These are phyloP conservation scores for Knoxia roxburghii DNA, from an alignment of 257 asterid species.

Conservation along the genomic window DNA sequence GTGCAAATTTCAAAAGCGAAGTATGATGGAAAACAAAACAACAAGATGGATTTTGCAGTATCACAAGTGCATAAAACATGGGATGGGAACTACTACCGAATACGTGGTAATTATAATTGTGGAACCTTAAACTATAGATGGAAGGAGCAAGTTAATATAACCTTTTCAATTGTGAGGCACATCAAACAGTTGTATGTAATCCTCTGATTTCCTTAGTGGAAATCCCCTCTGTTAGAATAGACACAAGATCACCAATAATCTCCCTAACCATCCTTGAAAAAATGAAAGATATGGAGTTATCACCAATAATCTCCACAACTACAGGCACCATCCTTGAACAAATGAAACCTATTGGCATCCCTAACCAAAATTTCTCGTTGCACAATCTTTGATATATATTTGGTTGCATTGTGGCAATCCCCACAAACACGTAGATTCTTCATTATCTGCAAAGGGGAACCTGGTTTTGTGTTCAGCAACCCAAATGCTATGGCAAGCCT, in stretches of 20 bases:
- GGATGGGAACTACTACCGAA: neutral
- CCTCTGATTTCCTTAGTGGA: neutral
- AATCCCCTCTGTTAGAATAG: neutral
- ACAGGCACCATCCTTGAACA: slow-evolving; percentile 54
- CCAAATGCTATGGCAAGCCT: slow-evolving; percentile 63
- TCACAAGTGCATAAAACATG: too few species aligned
- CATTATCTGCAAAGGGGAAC: slow-evolving; percentile 49
- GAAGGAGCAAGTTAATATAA: neutral
- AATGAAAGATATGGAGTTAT: slow-evolving; percentile 7
- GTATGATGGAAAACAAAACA: neutral
- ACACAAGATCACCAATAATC: too few species aligned
- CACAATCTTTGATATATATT: slow-evolving; percentile 48
- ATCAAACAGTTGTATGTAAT: neutral
- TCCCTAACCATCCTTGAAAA: too few species aligned
- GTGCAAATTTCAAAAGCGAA: neutral
- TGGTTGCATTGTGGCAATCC: slow-evolving; percentile 60
- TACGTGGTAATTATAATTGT: neutral
- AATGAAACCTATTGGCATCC: slow-evolving; percentile 56
- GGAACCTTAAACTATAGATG: neutral
- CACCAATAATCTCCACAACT: slow-evolving; percentile 62
- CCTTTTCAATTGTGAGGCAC: neutral
- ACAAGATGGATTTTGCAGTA: neutral
- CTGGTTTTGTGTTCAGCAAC: slow-evolving; percentile 45
- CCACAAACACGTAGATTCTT: too few species aligned
- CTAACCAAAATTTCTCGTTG: slow-evolving; percentile 51